phyloP scores from a whole-genome alignment of 2,329 filamentous ascomycete species.

The Salinomyces thailandicus region DNA sequence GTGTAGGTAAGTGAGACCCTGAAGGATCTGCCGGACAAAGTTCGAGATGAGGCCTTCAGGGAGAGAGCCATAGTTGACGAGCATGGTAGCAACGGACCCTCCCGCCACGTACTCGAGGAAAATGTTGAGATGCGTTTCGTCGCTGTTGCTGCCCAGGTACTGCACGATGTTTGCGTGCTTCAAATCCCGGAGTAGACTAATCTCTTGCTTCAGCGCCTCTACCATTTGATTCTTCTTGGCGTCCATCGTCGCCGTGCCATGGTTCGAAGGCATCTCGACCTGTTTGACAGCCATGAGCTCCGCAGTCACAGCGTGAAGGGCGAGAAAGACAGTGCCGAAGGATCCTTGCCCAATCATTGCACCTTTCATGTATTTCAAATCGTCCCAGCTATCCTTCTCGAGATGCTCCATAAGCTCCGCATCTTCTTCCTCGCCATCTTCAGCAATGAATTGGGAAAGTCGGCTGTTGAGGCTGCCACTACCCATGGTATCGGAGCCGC shows the following conservation, averaged over 20 bases:
- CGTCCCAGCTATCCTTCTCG: conserved; percentile 85
- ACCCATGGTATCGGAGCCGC: conserved; percentile 26
- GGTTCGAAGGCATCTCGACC: conserved; percentile 78
- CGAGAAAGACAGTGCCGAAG: conserved; percentile 91
- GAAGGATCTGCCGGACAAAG: conserved; percentile 91
- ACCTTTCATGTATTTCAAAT: conserved; percentile 99
- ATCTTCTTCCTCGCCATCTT: conserved; percentile 86
- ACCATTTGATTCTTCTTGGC: conserved; percentile 97
- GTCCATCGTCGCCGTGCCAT: conserved; percentile 63
- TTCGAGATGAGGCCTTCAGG: conserved; percentile 88
- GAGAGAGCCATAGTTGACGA: conserved; percentile 93
- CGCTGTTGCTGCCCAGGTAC: conserved; percentile 89
- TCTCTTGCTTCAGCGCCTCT: conserved; percentile 91
- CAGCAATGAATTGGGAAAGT: conserved; percentile 73
- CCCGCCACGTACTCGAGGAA: conserved; percentile 98
- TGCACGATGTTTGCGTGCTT: conserved; percentile 97
- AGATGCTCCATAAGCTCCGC: conserved; percentile 85
- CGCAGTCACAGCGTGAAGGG: conserved; percentile 88
- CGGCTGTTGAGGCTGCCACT: conserved; percentile 65
- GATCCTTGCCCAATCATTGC: conserved; percentile 93
- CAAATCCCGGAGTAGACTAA: conserved; percentile 82
- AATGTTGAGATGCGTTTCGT: conserved; percentile 90
- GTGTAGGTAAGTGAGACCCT: conserved; percentile 86
- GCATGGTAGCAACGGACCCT: conserved; percentile 95
- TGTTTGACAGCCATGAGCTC: conserved; percentile 98